These are phyloP conservation scores for Bipolaris bicolor DNA, from an alignment of 2,329 filamentous ascomycete species.

Conservation along the genomic window DNA sequence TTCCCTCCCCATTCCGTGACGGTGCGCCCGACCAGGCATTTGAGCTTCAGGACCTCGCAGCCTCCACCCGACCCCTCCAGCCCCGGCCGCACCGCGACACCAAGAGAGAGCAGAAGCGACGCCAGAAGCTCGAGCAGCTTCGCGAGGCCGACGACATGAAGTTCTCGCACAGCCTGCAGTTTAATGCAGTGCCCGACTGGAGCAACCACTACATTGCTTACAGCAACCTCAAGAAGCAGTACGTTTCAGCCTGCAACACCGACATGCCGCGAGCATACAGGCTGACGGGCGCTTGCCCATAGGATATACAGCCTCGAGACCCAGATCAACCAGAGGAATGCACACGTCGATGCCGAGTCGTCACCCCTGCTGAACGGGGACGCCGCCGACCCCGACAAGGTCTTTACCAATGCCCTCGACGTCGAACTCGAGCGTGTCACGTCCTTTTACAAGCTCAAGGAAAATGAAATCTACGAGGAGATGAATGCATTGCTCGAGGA, in stretches of 20 bases:
- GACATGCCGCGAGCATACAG: not conserved
- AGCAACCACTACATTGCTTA: constrained; percentile 98
- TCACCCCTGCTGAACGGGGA: constrained; percentile 77
- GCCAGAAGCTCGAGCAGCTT: constrained; percentile 72
- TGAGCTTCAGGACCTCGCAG: constrained; percentile 42
- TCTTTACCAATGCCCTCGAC: constrained; percentile 82
- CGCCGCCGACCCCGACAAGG: constrained; percentile 72
- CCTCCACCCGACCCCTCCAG: constrained; percentile 4
- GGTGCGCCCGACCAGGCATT: constrained; percentile 29
- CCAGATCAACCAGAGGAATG: constrained; percentile 68
- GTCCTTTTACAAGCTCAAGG: constrained; percentile 88
- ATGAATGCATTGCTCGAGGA: constrained; percentile 78
- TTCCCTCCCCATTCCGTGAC: constrained; percentile 24
- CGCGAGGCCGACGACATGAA: constrained; percentile 89
- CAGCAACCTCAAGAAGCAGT: constrained; percentile 99
- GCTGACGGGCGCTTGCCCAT: constrained; percentile 32
- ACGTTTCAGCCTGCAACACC: constrained; percentile 47
- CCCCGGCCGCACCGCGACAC: constrained; percentile 27
- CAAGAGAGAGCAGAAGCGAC: constrained; percentile 54
- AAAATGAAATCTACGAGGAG: constrained; percentile 84
- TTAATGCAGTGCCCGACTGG: constrained; percentile 99
- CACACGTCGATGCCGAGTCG: constrained; percentile 74
- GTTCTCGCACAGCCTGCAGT: constrained; percentile 99
- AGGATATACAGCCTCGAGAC: constrained; percentile 97
- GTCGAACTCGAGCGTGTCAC: constrained; percentile 92